phyloP scores from a whole-genome alignment of 371 early-diverging fungal species.

The Mucor racemosus region DNA sequence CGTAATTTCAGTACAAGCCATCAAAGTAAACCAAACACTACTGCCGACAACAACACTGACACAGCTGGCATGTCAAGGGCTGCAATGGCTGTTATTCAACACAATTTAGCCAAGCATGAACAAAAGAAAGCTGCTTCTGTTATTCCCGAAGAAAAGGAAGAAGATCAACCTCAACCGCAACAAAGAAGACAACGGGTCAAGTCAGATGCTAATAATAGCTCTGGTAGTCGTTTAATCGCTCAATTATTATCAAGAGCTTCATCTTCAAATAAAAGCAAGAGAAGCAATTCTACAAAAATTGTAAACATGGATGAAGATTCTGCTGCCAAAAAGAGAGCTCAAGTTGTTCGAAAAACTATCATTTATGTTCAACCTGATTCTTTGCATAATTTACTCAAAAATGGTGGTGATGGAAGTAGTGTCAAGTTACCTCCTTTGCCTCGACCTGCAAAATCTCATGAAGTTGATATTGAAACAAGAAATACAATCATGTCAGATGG shows the following conservation, averaged over 20 bases:
- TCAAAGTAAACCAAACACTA: neutral
- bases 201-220: slow-evolving; percentile 7
- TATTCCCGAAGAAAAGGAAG: slow-evolving; percentile 9
- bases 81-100: slow-evolving; percentile 37
- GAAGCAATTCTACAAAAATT: slow-evolving; percentile 22
- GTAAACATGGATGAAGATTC: slow-evolving; percentile 27
- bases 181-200: neutral
- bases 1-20: slow-evolving; percentile 26
- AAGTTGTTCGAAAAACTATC: slow-evolving; percentile 50
- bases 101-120: slow-evolving; percentile 24
- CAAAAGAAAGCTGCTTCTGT: slow-evolving; percentile 1
- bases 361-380: slow-evolving; percentile 56
- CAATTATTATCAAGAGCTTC: slow-evolving; percentile 27
- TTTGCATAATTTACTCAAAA: slow-evolving; percentile 21
- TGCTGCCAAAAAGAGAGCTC: slow-evolving; percentile 20
- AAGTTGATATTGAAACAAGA: neutral
- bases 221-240: slow-evolving; percentile 18
- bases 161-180: neutral
- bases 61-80: slow-evolving; percentile 28
- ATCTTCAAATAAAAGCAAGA: neutral
- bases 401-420: slow-evolving; percentile 8
- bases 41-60: neutral
- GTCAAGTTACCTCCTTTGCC: slow-evolving; percentile 9
- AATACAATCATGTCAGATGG: slow-evolving; percentile 13
- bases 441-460: neutral